Evolutionary conservation across 129 eudicot species (phyloP).

Genomic region (Kitagawia praeruptora): DNA sequence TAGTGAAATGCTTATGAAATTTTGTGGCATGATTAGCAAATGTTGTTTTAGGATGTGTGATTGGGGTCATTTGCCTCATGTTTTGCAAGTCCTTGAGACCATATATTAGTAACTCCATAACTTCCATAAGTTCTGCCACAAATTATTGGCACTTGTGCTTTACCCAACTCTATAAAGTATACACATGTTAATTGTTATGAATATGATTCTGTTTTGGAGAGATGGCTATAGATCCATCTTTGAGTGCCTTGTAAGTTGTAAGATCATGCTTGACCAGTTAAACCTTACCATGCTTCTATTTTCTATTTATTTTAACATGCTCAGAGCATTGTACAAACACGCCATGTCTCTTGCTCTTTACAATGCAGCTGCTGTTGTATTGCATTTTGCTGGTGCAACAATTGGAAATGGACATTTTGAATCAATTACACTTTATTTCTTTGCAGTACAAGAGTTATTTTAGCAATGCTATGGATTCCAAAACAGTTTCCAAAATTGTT

Average conservation of each 20-base stretch:
- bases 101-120: background rate
- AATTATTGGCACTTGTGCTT: background rate
- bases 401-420: too few species aligned
- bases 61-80: slow-evolving; percentile 9
- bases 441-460: background rate
- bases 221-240: background rate
- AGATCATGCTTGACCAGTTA: background rate
- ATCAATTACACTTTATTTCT: too few species aligned
- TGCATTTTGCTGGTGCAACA: background rate
- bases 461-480: too few species aligned
- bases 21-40: background rate
- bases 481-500: too few species aligned
- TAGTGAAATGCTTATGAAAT: background rate
- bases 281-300: background rate
- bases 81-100: slow-evolving; percentile 2
- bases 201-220: background rate
- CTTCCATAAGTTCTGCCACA: background rate
- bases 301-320: background rate
- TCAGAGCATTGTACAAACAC: too few species aligned
- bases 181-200: background rate
- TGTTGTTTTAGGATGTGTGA: background rate
- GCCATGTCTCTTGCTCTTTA: background rate
- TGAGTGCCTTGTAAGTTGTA: background rate
- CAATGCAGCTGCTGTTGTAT: background rate
- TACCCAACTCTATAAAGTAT: background rate